These are phyloP conservation scores for Funneliformis caledonium DNA, from an alignment of 371 early-diverging fungal genomes.

Conservation along the genomic window DNA sequence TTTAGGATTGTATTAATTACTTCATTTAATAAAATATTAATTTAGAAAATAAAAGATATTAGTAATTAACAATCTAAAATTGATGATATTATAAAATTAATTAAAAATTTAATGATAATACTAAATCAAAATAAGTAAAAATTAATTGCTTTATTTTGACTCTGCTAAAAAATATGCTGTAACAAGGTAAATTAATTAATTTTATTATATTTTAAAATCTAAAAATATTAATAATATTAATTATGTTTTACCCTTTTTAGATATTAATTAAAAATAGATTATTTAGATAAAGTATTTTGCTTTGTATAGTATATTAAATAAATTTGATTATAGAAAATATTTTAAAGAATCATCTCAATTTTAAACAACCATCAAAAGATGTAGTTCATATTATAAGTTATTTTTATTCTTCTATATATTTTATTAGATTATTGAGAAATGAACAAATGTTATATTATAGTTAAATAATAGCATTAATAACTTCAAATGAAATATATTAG, in stretches of 20 bases:
- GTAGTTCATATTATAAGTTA: slow-evolving; percentile 21
- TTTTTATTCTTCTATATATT: slow-evolving; percentile 2
- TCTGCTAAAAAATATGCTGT: neutral
- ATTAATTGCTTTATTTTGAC: neutral
- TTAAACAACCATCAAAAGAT: slow-evolving; percentile 8
- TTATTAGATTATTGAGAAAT: slow-evolving; percentile 4
- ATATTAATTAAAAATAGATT: no score
- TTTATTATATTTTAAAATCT: neutral
- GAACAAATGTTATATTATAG: slow-evolving; percentile 11
- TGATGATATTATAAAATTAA: neutral
- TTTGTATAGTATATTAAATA: neutral
- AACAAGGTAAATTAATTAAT: neutral
- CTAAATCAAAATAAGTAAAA: neutral
- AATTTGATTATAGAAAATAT: slow-evolving; percentile 10
- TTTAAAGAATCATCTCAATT: slow-evolving; percentile 11
- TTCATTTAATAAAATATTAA: neutral
- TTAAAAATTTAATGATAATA: neutral
- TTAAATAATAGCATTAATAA: slow-evolving; percentile 2
- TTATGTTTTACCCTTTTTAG: no score
- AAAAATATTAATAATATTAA: neutral
- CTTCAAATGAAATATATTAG: no score
- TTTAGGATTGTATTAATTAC: neutral
- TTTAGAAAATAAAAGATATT: neutral
- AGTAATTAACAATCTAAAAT: no score
- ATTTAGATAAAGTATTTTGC: no score